A percentile compares a stretch with the other conserved stretches of the same genome.
Evolutionary conservation across 2,329 filamentous ascomycete species (phyloP).

Genomic region (Colletotrichum cordylinicola): DNA sequence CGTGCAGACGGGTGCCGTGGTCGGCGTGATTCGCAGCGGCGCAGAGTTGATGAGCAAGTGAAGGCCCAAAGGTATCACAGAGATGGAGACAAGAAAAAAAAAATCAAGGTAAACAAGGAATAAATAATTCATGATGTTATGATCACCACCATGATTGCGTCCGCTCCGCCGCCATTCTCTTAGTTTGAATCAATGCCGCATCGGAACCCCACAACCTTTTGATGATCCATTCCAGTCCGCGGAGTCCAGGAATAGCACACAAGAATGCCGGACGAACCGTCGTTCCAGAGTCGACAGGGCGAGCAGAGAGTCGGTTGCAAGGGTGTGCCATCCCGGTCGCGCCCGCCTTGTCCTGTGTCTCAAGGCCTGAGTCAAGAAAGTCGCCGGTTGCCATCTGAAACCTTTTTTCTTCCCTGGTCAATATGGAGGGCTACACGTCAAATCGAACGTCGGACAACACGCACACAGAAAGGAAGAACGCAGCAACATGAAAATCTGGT

Average conservation of each 20-base stretch:
- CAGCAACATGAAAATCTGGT: background rate
- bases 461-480: too few relatives aligned
- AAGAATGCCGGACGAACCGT: background rate
- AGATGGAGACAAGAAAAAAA: background rate
- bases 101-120: background rate
- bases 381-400: background rate
- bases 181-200: background rate
- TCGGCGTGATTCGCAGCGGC: conserved; percentile 86
- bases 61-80: background rate
- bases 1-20: conserved; percentile 90
- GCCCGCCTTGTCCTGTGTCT: background rate
- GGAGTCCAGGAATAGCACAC: background rate
- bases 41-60: conserved; percentile 70
- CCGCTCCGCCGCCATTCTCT: background rate
- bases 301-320: background rate
- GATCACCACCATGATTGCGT: background rate
- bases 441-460: background rate
- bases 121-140: conserved; percentile 17
- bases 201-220: background rate
- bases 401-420: background rate
- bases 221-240: background rate
- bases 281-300: background rate
- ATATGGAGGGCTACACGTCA: background rate
- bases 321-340: background rate
- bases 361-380: background rate